Evolutionary conservation across 495 filamentous ascomycete genomes (phyloP), one percentile per base, ranked within the genome.

Genomic region (Penicillium herquei): DNA sequence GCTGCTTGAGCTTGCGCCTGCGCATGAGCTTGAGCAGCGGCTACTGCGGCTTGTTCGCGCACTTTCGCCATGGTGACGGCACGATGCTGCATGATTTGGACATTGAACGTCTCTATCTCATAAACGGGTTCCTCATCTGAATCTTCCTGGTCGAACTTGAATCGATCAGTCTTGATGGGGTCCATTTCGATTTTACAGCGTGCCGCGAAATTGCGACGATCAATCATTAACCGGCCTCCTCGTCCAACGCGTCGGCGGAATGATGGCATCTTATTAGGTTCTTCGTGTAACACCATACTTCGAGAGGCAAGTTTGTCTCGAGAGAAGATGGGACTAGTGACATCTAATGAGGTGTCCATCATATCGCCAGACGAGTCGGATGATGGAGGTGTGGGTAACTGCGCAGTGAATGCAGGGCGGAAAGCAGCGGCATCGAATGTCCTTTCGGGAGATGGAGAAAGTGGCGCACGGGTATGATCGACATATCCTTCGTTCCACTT

Each of bases 401-500:
- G 92, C 41, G 91, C 84, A 30, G 87, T 89, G 62, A 88, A 90
- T 47, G 91, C 91, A 51, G 85, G 84, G 58, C 92, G 87, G 70
- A 87, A 92, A 26, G 65, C 50, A 8, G 80, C 77, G 49, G 83
- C 80, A 33, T 87, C 84, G 55, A 79, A 80, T 10, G 68, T 75
- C 55, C 73, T 72, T 42, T 80, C 82, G 53, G 77, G 70, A 12
- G 85, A 83, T 26, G 89, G 92, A 41, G 89, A 88, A 33, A 95
- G 77, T 33, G 92, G 92, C 46, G 86, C 85, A 63, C 83, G 81
- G 44, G 93, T 97, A 62, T 89, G 70, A 69, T 98, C 94, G 49
- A 91, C 78, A 75, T 87, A 90, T 55, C 86, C 85, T 64, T 84
- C 77, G 76, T 95, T 96, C 90, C 91, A 95, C 63, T 87, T 86